These are phyloP conservation scores for Nicotiana obtusifolia DNA, from an alignment of 257 asterid genomes.

Conservation along the genomic window DNA sequence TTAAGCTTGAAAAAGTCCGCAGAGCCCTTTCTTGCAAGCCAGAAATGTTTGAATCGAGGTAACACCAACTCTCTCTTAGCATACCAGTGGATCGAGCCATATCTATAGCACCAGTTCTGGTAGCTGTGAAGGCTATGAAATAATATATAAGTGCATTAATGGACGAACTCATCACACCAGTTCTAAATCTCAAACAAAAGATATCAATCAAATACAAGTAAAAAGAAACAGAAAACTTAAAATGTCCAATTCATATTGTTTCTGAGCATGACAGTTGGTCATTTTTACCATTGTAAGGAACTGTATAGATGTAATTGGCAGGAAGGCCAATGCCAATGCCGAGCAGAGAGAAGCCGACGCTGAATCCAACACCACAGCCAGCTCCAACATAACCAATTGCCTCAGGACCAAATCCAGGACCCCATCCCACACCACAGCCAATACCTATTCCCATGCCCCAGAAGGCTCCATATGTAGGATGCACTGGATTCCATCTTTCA, in stretches of 20 bases:
- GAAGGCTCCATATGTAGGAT: slow-evolving; percentile 80
- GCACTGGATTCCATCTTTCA: slow-evolving; percentile 92
- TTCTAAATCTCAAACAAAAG: background rate
- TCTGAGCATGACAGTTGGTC: background rate
- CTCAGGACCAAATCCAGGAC: slow-evolving; percentile 98
- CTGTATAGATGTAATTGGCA: slow-evolving; percentile 40
- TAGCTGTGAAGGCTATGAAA: slow-evolving; percentile 37
- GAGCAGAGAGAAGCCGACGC: slow-evolving; percentile 71
- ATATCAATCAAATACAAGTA: background rate
- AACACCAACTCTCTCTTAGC: slow-evolving; percentile 33
- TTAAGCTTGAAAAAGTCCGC: slow-evolving; percentile 26
- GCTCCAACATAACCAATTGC: slow-evolving; percentile 90
- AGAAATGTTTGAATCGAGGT: slow-evolving; percentile 26
- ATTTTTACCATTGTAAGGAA: slow-evolving; percentile 54
- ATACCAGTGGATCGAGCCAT: slow-evolving; percentile 33
- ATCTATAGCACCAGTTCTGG: slow-evolving; percentile 40
- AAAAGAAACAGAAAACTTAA: background rate
- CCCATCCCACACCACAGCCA: slow-evolving; percentile 99
- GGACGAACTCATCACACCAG: background rate
- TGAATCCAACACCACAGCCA: slow-evolving; percentile 91
- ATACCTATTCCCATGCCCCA: slow-evolving; percentile 95
- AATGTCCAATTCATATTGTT: background rate
- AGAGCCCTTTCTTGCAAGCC: slow-evolving; percentile 24
- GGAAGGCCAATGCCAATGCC: slow-evolving; percentile 93
- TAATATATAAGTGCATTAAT: background rate